phyloP scores from a whole-genome alignment of 768 basidiomycete genomes.

The Infundibulicybe gibba region DNA sequence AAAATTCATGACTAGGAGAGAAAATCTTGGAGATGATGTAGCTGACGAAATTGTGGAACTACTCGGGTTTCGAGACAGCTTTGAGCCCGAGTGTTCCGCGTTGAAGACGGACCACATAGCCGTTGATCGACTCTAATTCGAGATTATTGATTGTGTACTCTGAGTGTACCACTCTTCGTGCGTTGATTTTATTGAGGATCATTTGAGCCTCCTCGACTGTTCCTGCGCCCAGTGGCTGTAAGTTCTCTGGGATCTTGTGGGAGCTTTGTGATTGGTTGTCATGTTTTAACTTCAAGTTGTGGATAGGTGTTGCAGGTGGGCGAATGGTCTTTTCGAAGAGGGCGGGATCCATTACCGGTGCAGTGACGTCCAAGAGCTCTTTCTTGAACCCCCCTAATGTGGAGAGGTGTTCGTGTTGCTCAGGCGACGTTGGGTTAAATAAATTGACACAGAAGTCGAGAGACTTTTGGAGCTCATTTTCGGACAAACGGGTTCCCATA shows the following conservation, averaged over 20 bases:
- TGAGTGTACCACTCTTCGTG: conserved; percentile 61
- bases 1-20: too few species aligned
- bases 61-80: not conserved
- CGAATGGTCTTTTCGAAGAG: conserved; percentile 30
- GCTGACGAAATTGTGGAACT: too few species aligned
- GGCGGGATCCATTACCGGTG: conserved; percentile 43
- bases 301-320: not conserved
- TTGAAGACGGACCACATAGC: conserved; percentile 54
- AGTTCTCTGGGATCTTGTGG: conserved; percentile 16
- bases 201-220: conserved; percentile 44
- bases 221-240: too few species aligned
- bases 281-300: conserved; percentile 11
- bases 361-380: conserved; percentile 50
- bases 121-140: conserved; percentile 59
- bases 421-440: conserved; percentile 66
- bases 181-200: conserved; percentile 67
- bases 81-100: conserved; percentile 54
- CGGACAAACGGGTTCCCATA: conserved; percentile 68
- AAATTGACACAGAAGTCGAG: conserved; percentile 76
- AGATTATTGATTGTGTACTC: conserved; percentile 69
- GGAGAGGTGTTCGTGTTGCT: conserved; percentile 45
- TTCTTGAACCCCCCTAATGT: conserved; percentile 20
- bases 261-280: conserved; percentile 14
- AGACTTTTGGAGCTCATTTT: conserved; percentile 71
- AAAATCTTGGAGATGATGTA: too few species aligned